A percentile compares a stretch with the other conserved stretches of the same genome.
These are phyloP conservation scores for Syzygium jambos DNA, from an alignment of 345 rosid species.

Conservation along the genomic window DNA sequence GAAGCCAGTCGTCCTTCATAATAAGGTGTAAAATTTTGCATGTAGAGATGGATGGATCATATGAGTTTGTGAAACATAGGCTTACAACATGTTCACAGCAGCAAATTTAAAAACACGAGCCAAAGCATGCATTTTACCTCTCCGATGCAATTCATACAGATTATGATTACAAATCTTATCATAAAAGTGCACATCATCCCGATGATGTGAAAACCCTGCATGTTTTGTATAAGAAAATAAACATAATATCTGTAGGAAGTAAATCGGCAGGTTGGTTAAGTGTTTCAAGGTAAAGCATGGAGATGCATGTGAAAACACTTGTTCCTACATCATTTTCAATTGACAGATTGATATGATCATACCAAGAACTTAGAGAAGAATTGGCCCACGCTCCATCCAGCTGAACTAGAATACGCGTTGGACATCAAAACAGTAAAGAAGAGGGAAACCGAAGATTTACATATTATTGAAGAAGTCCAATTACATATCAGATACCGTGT, in stretches of 20 bases:
- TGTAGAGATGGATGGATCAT: background rate
- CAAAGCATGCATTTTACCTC: background rate
- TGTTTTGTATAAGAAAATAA: too few relatives aligned
- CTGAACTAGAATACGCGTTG: background rate
- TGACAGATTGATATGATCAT: background rate
- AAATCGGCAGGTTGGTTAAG: background rate
- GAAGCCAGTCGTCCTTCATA: background rate
- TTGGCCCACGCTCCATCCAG: background rate
- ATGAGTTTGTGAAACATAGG: background rate
- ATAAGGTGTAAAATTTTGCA: background rate
- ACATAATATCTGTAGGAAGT: background rate
- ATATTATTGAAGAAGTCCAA: background rate
- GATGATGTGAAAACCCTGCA: background rate
- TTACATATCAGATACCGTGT: background rate
- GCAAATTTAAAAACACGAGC: background rate
- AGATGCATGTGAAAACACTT: background rate
- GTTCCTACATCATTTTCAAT: background rate
- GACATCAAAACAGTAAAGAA: background rate
- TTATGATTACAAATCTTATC: too few relatives aligned
- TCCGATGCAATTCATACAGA: too few relatives aligned
- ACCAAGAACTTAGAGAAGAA: background rate
- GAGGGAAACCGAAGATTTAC: background rate
- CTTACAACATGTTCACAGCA: background rate
- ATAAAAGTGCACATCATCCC: too few relatives aligned
- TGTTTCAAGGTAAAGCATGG: background rate